Base-by-base conservation (phyloP, 1,139 yeast genomes). In the Sugiyamaella castrensis region DNA sequence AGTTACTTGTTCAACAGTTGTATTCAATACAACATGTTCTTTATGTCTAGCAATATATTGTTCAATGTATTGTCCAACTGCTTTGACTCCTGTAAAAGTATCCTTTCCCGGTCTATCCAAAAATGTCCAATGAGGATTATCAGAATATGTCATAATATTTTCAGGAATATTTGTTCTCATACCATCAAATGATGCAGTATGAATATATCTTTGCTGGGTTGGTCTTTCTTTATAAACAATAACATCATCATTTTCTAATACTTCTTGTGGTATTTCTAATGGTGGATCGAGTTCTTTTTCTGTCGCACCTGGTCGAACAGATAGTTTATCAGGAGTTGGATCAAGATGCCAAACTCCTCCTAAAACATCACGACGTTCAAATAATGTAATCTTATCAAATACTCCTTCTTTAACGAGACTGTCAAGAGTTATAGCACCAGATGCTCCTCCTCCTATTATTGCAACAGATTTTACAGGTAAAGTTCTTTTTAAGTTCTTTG, bases 391-490 rank as follows among this genome's bases (percentile, higher is more conserved):
- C 24, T 43, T 42, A 12, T 51, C 50, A 35, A 48, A 51, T 4
- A 36, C 47, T 3, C 42, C 49, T 36, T 51, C 53, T 16, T 44
- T 46, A 28, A 47, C 27, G 10, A 51, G 42, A 10, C 43, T 37
- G 15, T 45, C 45, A 11, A 47, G 49, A 8, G 49, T 40, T 35
- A 44, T 47, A 12, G 50, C 46, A 9, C 51, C 53, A 7, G 51
- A 47, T 6, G 53, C 51, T 13, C 53, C 53, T 9, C 51, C 53
- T 13, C 53, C 53, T 26, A 51, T 45, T 12, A 51, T 48, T 15
- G 53, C 53, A 19, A 47, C 53, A 4, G 51, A 43, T 34, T 43
- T 47, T n/a, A 51, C 34, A 10, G 41, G 47, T 16, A 30, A 37
- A 8, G 46, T 41, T 9, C 46, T 26, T 29, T 36, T 34, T 11